Conservation (phyloP, 345 rosid genomes). For the Eucalyptus polybractea region DNA sequence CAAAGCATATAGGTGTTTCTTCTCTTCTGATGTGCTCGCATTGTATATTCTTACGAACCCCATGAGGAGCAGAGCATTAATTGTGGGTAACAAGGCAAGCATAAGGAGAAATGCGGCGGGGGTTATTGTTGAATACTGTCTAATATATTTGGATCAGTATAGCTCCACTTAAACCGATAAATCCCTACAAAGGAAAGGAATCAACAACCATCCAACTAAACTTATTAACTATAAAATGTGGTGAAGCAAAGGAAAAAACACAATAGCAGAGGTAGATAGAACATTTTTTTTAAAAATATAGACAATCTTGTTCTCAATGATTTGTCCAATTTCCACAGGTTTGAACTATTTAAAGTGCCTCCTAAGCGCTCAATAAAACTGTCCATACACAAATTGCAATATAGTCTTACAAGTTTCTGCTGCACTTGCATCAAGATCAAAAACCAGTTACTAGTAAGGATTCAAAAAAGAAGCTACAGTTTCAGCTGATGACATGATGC, state of each 20-base stretch:
- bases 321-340: background rate
- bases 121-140: slow-evolving; percentile 15
- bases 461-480: background rate
- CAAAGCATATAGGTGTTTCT: slow-evolving; percentile 27
- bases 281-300: background rate
- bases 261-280: background rate
- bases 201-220: background rate
- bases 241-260: background rate
- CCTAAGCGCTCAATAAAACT: background rate
- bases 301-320: background rate
- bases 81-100: slow-evolving; percentile 19
- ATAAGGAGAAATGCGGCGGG: slow-evolving; percentile 24
- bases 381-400: background rate
- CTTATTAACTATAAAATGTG: background rate
- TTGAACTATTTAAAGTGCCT: background rate
- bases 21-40: slow-evolving; percentile 6
- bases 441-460: background rate
- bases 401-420: background rate
- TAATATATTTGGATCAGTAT: slow-evolving; percentile 37
- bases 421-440: background rate
- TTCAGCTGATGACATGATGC: background rate
- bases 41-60: slow-evolving; percentile 27
- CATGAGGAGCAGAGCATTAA: slow-evolving; percentile 25
- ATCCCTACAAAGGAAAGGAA: slow-evolving; percentile 24
- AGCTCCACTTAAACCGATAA: slow-evolving; percentile 42